Evolutionary conservation across 495 filamentous ascomycete species (phyloP), one percentile per base, ranked within the genome.

Genomic region (Lepidopterella palustris): DNA sequence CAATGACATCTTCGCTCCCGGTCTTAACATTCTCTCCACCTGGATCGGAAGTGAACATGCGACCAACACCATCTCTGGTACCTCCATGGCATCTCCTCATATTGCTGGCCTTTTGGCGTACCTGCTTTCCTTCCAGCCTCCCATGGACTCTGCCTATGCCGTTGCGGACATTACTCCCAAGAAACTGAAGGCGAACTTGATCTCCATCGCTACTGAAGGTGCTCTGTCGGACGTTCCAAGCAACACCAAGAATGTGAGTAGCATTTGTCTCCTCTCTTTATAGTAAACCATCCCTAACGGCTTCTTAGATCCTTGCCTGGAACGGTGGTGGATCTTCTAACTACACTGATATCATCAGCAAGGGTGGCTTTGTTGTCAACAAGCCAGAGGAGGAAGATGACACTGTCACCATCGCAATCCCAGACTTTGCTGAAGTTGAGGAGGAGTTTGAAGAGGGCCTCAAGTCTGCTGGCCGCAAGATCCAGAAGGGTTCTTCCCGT

Each of bases 51-150:
- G 87, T 85, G 85, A 92, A 71, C 85, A 88, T 70, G 91, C 92
- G 66, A 80, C 85, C 77, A 99, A 99, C 82, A 96, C 89, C 73
- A 99, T 99, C 78, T 99, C 95, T 26, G 95, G 95, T 66, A 99
- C 95, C 58, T 99, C 95, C 26, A 99, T 99, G 95, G 95, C 95
- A 56, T 97, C 92, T 29, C 95, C 95, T 66, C 95, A 99, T 72
- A 88, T 99, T 69, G 87, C 86, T 59, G 95, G 95, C 82, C 87
- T 99, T 53, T 79, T 96, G 65, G 95, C 95, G 74, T 99, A 99
- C 81, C 88, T 92, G 76, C 85, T 99, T 45, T 99, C 95, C 58
- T 87, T 99, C 27, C 91, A 97, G 76, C 95, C 95, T 25, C 74
- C 86, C 58, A 80, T 81, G 61, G 88, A 91, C 74, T 97, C 95